phyloP scores from a whole-genome alignment of 495 filamentous ascomycete genomes.

The Neurospora terricola region DNA sequence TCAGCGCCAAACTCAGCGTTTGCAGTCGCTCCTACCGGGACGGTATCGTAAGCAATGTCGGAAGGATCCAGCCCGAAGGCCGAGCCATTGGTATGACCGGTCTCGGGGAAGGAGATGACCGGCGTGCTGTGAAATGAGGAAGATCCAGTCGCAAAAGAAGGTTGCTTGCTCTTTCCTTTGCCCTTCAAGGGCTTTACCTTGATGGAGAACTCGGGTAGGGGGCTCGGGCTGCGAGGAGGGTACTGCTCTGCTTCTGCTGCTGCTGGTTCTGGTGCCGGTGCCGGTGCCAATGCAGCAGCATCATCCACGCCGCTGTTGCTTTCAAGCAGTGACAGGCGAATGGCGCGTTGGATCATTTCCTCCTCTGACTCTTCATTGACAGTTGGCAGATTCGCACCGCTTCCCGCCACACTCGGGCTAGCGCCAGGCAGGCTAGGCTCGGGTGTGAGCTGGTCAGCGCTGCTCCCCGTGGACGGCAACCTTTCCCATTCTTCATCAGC shows the following conservation, averaged over 20 bases:
- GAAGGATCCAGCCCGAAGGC: not conserved
- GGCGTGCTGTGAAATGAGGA: slow-evolving; percentile 24
- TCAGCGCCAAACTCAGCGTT: slow-evolving; percentile 4
- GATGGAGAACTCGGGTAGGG: slow-evolving; percentile 34
- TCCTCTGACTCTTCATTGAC: slow-evolving; percentile 41
- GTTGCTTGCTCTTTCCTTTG: slow-evolving; percentile 24
- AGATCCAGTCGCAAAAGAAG: slow-evolving; percentile 26
- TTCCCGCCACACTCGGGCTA: slow-evolving; percentile 17
- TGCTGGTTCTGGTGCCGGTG: not conserved
- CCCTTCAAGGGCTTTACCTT: slow-evolving; percentile 35
- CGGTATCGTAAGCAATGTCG: slow-evolving; percentile 10
- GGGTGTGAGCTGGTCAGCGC: slow-evolving; percentile 38
- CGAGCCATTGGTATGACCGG: not conserved
- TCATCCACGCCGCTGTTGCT: slow-evolving; percentile 21
- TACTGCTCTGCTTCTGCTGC: slow-evolving; percentile 22
- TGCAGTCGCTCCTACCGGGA: slow-evolving; percentile 11
- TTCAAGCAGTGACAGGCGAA: slow-evolving; percentile 64
- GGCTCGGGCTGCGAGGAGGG: not conserved
- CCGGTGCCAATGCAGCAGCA: slow-evolving; percentile 15
- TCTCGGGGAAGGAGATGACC: slow-evolving; percentile 4
- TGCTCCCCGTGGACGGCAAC: slow-evolving; percentile 31
- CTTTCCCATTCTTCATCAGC: slow-evolving; percentile 38
- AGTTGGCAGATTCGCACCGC: slow-evolving; percentile 3
- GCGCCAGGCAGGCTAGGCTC: slow-evolving; percentile 39
- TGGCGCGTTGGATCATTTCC: slow-evolving; percentile 69